Evolutionary conservation across 1,284 basidiomycete genomes (phyloP).

Genomic region (Cutaneotrichosporon sp.): DNA sequence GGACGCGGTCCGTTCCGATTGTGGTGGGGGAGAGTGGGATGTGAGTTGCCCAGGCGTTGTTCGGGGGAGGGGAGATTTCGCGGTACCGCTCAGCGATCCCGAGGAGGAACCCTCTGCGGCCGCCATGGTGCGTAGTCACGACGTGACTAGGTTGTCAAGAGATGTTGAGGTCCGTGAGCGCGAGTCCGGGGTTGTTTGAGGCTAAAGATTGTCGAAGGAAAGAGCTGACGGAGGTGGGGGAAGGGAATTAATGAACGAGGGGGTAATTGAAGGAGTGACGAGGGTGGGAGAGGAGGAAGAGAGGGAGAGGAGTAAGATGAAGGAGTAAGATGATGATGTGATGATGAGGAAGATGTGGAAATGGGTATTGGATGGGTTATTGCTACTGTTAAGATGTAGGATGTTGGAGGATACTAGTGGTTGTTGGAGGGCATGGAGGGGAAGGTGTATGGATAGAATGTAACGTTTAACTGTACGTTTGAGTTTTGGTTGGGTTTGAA

Average conservation of each 20-base stretch:
- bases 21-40: background rate
- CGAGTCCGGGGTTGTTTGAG: background rate
- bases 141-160: background rate
- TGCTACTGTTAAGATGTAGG: too few relatives aligned
- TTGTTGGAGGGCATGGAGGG: too few relatives aligned
- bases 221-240: background rate
- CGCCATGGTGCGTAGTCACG: conserved; percentile 1
- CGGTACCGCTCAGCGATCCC: background rate
- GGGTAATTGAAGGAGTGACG: background rate
- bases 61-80: background rate
- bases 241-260: conserved; percentile 1
- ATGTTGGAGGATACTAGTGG: too few relatives aligned
- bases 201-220: too few relatives aligned
- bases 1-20: conserved; percentile 1
- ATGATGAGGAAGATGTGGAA: background rate
- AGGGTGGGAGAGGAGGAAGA: background rate
- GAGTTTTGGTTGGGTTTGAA: too few relatives aligned
- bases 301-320: background rate
- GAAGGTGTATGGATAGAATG: too few relatives aligned
- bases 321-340: too few relatives aligned
- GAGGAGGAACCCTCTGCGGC: conserved; percentile 8
- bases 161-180: background rate
- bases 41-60: background rate
- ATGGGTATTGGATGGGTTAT: background rate
- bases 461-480: too few relatives aligned